phyloP scores from a whole-genome alignment of 805 yeast genomes.

The Candida ipomoeae region DNA sequence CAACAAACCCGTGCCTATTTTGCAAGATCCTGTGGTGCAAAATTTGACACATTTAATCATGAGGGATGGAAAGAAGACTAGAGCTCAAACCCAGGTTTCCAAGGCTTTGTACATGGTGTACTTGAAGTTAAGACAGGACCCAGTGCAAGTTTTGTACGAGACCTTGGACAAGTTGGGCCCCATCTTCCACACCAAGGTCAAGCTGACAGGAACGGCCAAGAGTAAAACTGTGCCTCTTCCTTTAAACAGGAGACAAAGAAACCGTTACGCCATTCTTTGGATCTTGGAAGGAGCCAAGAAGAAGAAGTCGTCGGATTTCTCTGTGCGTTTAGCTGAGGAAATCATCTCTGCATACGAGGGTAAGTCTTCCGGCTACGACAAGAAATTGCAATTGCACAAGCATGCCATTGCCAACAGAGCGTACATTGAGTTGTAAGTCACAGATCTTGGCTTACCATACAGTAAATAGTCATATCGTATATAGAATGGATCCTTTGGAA shows the following conservation, averaged over 20 bases:
- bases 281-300: slow-evolving; percentile 78
- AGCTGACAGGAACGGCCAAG: slow-evolving; percentile 83
- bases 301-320: slow-evolving; percentile 72
- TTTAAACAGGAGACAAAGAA: slow-evolving; percentile 73
- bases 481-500: neutral
- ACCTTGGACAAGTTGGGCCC: slow-evolving; percentile 84
- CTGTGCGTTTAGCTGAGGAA: slow-evolving; percentile 91
- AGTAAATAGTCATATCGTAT: slow-evolving; percentile 2
- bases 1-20: slow-evolving; percentile 53
- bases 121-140: slow-evolving; percentile 71
- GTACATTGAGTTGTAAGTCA: slow-evolving; percentile 44
- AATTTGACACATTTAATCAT: slow-evolving; percentile 82
- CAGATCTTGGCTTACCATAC: neutral
- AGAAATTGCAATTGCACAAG: slow-evolving; percentile 77
- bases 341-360: slow-evolving; percentile 74
- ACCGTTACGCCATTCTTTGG: slow-evolving; percentile 87
- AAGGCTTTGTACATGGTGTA: slow-evolving; percentile 78
- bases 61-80: slow-evolving; percentile 85
- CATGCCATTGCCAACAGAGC: slow-evolving; percentile 87
- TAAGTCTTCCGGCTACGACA: slow-evolving; percentile 77
- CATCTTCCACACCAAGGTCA: slow-evolving; percentile 68
- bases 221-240: slow-evolving; percentile 79
- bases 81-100: slow-evolving; percentile 68
- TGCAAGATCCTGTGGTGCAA: slow-evolving; percentile 65
- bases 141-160: slow-evolving; percentile 68